Conservation (phyloP, 805 yeast species). For the Trichomonascus vanleenenianus region DNA sequence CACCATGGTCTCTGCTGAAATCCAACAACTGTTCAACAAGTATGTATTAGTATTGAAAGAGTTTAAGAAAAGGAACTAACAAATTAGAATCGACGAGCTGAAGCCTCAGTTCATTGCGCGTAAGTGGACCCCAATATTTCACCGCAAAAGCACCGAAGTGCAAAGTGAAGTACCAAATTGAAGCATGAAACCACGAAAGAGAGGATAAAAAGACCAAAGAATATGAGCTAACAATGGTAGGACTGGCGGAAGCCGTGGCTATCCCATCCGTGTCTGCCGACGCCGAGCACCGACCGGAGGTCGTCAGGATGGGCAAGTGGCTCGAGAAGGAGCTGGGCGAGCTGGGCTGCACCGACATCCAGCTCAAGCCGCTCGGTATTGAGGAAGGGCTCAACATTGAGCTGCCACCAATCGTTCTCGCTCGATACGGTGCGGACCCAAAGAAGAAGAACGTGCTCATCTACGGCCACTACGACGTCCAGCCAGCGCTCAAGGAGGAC, state of each 20-base stretch:
- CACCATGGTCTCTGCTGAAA: neutral
- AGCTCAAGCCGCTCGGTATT: slow-evolving; percentile 71
- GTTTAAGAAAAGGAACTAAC: neutral
- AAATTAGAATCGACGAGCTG: slow-evolving; percentile 30
- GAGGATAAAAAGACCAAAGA: neutral
- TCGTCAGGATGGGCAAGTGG: slow-evolving; percentile 82
- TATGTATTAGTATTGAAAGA: neutral
- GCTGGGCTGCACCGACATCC: slow-evolving; percentile 78
- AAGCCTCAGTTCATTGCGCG: slow-evolving; percentile 53
- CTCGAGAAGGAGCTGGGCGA: slow-evolving; percentile 56
- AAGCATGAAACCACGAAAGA: too few relatives aligned
- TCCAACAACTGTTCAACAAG: slow-evolving; percentile 5
- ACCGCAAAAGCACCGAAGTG: too few relatives aligned
- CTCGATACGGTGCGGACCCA: slow-evolving; percentile 77
- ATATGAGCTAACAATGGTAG: slow-evolving; percentile 30
- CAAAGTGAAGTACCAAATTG: too few relatives aligned
- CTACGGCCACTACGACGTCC: slow-evolving; percentile 98
- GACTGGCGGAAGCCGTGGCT: slow-evolving; percentile 78
- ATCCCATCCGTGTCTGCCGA: slow-evolving; percentile 95
- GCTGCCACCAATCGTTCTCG: slow-evolving; percentile 93
- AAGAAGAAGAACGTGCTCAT: slow-evolving; percentile 79
- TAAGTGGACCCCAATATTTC: too few relatives aligned
- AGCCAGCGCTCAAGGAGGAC: slow-evolving; percentile 86
- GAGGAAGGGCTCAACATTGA: slow-evolving; percentile 69
- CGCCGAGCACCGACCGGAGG: slow-evolving; percentile 79